phyloP scores from a whole-genome alignment of 805 yeast genomes.

The Metschnikowia santaceciliae region DNA sequence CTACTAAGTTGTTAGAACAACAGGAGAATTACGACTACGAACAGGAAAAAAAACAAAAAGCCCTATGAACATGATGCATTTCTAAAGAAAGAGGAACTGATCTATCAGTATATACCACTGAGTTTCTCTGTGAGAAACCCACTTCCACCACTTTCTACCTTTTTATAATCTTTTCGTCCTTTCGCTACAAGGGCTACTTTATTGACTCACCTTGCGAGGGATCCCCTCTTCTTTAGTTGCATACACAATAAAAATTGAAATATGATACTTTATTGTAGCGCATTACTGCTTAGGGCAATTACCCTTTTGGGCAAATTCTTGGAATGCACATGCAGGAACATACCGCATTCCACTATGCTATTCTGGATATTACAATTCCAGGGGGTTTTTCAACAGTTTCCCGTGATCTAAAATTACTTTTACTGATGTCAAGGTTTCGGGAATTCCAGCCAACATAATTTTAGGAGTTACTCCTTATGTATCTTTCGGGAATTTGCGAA shows the following conservation, averaged over 20 bases:
- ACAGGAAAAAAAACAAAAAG: not conserved
- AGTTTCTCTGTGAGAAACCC: constrained; percentile 2
- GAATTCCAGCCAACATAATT: no score
- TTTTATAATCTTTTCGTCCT: not conserved
- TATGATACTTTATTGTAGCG: not conserved
- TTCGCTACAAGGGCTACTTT: not conserved
- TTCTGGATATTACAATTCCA: no score
- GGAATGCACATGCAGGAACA: not conserved
- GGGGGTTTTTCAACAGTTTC: no score
- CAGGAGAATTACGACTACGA: not conserved
- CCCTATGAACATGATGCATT: not conserved
- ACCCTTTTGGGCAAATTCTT: not conserved
- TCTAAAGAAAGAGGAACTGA: not conserved
- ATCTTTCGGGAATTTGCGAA: no score
- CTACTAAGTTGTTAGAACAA: constrained; percentile 6
- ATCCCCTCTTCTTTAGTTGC: not conserved
- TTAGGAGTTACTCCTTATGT: no score
- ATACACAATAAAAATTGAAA: not conserved
- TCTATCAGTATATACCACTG: constrained; percentile 1
- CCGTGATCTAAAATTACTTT: no score
- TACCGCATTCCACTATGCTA: not conserved
- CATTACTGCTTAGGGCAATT: not conserved
- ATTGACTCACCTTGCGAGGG: not conserved
- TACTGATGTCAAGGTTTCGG: no score
- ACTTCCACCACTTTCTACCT: not conserved